Conservation (phyloP, 108 stramenopile species). For the Discostella stelligeroides region DNA sequence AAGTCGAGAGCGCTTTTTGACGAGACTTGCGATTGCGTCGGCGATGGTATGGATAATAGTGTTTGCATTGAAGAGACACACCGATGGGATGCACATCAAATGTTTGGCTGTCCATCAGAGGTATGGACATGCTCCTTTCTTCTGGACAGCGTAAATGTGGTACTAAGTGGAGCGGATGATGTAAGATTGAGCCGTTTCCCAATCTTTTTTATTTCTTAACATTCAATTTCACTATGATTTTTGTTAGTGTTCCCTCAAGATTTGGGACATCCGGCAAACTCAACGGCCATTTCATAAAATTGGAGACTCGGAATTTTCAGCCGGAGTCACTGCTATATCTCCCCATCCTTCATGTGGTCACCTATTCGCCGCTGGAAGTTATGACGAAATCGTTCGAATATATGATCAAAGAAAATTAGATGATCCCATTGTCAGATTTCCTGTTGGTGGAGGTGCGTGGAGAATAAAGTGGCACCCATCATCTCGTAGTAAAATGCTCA, state of each 20-base stretch:
- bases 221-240: constrained; percentile 11
- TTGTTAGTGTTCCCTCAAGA: constrained; percentile 54
- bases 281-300: constrained; percentile 39
- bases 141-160: constrained; percentile 38
- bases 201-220: constrained; percentile 15
- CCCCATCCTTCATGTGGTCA: constrained; percentile 57
- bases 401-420: constrained; percentile 64
- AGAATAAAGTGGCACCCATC: constrained; percentile 87
- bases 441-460: constrained; percentile 85
- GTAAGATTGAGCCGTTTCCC: too few species aligned
- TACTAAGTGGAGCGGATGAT: constrained; percentile 54
- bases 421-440: constrained; percentile 25
- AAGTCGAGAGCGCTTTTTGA: constrained; percentile 15
- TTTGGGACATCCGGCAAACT: constrained; percentile 66
- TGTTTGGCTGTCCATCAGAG: constrained; percentile 84
- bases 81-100: constrained; percentile 72
- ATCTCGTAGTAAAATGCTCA: constrained; percentile 47
- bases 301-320: constrained; percentile 60
- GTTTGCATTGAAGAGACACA: constrained; percentile 31
- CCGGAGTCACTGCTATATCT: constrained; percentile 83
- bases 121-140: constrained; percentile 77
- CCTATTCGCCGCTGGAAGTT: constrained; percentile 75
- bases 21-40: constrained; percentile 7
- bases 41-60: background rate
- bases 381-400: constrained; percentile 78